Evolutionary conservation across 1,284 basidiomycete genomes (phyloP).

Genomic region (Entoloma clypeatum): DNA sequence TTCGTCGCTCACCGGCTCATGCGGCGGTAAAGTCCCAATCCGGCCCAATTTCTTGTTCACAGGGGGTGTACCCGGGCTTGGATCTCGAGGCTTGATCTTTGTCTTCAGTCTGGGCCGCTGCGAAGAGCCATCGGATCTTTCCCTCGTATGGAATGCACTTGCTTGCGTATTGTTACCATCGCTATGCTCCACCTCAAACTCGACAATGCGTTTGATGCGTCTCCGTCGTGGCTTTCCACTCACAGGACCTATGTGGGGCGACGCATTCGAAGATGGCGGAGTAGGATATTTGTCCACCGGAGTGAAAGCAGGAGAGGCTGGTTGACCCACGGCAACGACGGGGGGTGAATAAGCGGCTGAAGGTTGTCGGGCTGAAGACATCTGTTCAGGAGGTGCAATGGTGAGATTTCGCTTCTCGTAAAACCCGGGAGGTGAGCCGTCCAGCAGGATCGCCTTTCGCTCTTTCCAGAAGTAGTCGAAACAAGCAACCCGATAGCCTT

Average conservation of each 20-base stretch:
- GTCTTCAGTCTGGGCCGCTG: constrained; percentile 10
- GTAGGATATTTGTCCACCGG: constrained; percentile 20
- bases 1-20: constrained; percentile 1
- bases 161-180: constrained; percentile 26
- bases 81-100: constrained; percentile 18
- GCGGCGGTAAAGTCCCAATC: constrained; percentile 21
- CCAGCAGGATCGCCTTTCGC: constrained; percentile 67
- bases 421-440: constrained; percentile 72
- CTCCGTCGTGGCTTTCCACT: constrained; percentile 48
- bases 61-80: constrained; percentile 9
- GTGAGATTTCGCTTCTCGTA: constrained; percentile 70
- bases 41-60: constrained; percentile 22
- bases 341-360: constrained; percentile 55
- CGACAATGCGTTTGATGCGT: constrained; percentile 67
- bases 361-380: constrained; percentile 45
- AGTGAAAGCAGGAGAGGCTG: constrained; percentile 20
- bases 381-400: constrained; percentile 45
- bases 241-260: constrained; percentile 42
- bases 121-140: constrained; percentile 30
- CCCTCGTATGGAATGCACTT: constrained; percentile 28
- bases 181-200: constrained; percentile 49
- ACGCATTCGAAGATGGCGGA: constrained; percentile 34
- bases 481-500: constrained; percentile 71
- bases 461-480: constrained; percentile 84
- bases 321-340: constrained; percentile 51